Conservation (phyloP, 1,139 yeast genomes). For the Suzukiozyma palmioleophila region DNA sequence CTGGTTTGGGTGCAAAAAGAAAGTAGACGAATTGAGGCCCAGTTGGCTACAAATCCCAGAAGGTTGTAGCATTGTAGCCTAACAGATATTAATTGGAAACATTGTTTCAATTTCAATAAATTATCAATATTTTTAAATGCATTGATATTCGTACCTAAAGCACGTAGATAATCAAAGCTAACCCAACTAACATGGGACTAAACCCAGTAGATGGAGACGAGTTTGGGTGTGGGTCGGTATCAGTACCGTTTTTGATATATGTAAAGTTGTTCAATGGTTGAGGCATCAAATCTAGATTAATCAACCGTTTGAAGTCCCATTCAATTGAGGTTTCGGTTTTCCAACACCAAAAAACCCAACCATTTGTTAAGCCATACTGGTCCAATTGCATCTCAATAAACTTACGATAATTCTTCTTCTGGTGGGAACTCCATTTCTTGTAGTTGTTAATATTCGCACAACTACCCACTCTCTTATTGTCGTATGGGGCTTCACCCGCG, state of each 20-base stretch:
- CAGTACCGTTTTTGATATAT: slow-evolving; percentile 37
- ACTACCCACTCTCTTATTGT: slow-evolving; percentile 28
- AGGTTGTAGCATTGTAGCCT: too few relatives aligned
- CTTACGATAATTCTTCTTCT: slow-evolving; percentile 45
- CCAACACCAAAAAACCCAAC: slow-evolving; percentile 71
- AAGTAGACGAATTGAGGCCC: too few relatives aligned
- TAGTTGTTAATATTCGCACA: slow-evolving; percentile 26
- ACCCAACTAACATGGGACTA: not conserved
- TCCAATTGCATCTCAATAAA: slow-evolving; percentile 36
- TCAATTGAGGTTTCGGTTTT: slow-evolving; percentile 59
- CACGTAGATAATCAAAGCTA: not conserved
- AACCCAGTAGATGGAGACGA: not conserved
- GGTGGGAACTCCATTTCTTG: slow-evolving; percentile 32
- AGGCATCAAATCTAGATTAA: slow-evolving; percentile 51
- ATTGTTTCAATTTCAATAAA: too few relatives aligned
- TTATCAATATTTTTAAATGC: too few relatives aligned
- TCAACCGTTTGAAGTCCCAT: slow-evolving; percentile 58
- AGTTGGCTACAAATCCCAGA: too few relatives aligned
- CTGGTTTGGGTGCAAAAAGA: not conserved
- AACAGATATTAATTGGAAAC: too few relatives aligned
- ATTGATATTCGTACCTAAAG: not conserved
- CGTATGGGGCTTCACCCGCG: slow-evolving; percentile 43
- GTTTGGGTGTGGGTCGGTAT: slow-evolving; percentile 14
- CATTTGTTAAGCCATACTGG: slow-evolving; percentile 31
- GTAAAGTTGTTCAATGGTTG: slow-evolving; percentile 49